phyloP scores from a whole-genome alignment of 1,284 basidiomycete genomes.

The Schizophyllum amplum region DNA sequence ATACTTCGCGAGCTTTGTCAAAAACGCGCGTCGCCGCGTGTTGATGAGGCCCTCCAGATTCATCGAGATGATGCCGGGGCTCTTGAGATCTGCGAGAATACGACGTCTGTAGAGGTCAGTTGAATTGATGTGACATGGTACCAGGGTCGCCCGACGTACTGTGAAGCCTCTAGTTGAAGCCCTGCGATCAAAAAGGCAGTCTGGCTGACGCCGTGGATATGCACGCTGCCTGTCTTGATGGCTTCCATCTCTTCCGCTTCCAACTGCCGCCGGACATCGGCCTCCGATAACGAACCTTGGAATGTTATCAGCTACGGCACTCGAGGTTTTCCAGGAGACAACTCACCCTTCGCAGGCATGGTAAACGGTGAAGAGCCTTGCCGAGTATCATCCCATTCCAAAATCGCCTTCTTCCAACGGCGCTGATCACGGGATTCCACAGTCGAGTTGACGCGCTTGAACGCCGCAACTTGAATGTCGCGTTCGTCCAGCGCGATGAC shows the following conservation, averaged over 20 bases:
- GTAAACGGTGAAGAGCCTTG: conserved; percentile 9
- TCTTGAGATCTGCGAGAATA: neutral
- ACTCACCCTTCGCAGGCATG: neutral
- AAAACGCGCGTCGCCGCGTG: conserved; percentile 4
- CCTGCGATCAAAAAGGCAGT: conserved; percentile 6
- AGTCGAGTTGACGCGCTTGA: conserved; percentile 4
- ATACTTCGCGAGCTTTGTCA: conserved; percentile 8
- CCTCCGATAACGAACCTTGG: neutral
- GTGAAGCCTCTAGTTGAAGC: conserved; percentile 7
- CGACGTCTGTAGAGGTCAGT: neutral
- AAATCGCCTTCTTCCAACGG: conserved; percentile 6
- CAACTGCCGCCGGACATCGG: neutral
- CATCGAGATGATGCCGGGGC: neutral
- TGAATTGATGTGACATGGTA: no score
- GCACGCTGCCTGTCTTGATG: neutral
- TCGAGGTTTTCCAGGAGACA: neutral
- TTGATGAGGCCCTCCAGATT: neutral
- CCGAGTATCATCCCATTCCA: conserved; percentile 7
- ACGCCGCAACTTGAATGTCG: conserved; percentile 5
- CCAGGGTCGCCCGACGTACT: no score
- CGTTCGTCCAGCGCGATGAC: conserved; percentile 11
- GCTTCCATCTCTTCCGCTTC: conserved; percentile 1
- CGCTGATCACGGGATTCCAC: neutral
- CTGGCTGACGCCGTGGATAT: neutral
- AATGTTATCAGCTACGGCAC: neutral